phyloP scores from a whole-genome alignment of 2,329 filamentous ascomycete genomes.

The Beauveria medogensis region DNA sequence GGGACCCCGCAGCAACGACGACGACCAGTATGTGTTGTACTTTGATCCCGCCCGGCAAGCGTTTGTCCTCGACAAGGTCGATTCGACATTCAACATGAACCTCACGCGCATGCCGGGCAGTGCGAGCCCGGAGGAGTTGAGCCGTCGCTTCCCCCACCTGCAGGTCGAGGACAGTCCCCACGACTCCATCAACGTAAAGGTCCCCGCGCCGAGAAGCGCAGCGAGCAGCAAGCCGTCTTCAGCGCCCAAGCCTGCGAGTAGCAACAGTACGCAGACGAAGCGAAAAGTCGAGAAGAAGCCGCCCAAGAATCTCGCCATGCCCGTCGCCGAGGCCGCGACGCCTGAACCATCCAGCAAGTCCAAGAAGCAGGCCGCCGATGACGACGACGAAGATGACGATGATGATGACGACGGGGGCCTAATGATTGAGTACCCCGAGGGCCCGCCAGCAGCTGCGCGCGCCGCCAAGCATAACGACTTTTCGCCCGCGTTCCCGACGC shows the following conservation, averaged over 20 bases:
- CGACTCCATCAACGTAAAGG: conserved; percentile 12
- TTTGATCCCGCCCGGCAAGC: conserved; percentile 68
- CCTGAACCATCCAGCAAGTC: conserved; percentile 17
- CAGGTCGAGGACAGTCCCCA: conserved; percentile 25
- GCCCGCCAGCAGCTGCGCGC: conserved; percentile 25
- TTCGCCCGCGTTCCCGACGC: conserved; percentile 40
- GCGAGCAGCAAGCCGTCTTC: background rate
- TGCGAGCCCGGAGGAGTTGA: conserved; percentile 53
- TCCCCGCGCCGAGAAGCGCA: background rate
- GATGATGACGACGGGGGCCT: conserved; percentile 50
- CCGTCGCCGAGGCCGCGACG: conserved; percentile 15
- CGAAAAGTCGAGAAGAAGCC: conserved; percentile 15
- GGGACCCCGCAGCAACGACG: conserved; percentile 48
- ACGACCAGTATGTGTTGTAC: conserved; percentile 58
- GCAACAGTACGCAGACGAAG: conserved; percentile 16
- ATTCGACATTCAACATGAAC: conserved; percentile 84
- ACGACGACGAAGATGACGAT: conserved; percentile 44
- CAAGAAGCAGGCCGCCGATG: conserved; percentile 29
- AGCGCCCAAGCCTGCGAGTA: conserved; percentile 7
- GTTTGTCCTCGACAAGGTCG: conserved; percentile 74
- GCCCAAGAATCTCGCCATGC: conserved; percentile 28
- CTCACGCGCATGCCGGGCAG: conserved; percentile 61
- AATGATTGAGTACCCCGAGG: conserved; percentile 52
- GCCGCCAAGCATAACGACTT: conserved; percentile 31
- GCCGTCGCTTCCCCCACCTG: conserved; percentile 60